Evolutionary conservation across 768 basidiomycete species (phyloP), one percentile per base, ranked within the genome.

Genomic region (Termitomyces bulborhizus): DNA sequence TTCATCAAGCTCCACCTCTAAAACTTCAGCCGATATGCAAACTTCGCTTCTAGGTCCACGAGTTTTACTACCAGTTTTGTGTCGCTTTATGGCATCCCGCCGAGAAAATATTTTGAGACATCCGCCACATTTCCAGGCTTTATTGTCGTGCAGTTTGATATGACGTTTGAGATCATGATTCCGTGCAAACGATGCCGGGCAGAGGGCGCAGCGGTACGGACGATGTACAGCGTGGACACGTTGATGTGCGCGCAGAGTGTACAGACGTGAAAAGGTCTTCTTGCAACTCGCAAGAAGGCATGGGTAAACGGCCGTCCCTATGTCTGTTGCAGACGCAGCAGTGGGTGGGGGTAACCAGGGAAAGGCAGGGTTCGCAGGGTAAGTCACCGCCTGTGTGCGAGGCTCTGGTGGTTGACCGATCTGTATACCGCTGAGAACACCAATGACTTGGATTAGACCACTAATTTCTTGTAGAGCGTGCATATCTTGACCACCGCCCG

Each of bases 101-200:
- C 85, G 71, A 2, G 86, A 86, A 64, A 90, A 91, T 21, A 85
- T 71, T 68, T 88, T 89, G 45, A 76, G 78, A 63, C 89, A 91
- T 3, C 86, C 88, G 37, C 71, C 75, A 62, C 89, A 91, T 60
- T 84, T 80, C 81, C 81, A 91, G 26, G 84, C 86, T 58, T 79
- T 86, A 60, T 78, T 81, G 56, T 85, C 86, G 66, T 91, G 89
- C 39, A 86, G 70, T 62, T 81, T 82, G 47, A 79, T 65, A 66
- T 91, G 89, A n/a, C 89, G 80, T 69, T 88, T 90, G 46, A 90
- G 75, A 66, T 90, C 89, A 59, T 90, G 88, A 58, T 86, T 88
- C 46, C 89, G 80, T 3, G 84, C 82, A 68, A 91, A 91, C 15
- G 86, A 85, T 4, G 86, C 86, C 6, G 88, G 83, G 56, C 89